phyloP scores from a whole-genome alignment of 805 yeast species.

The Schwanniomyces vanrijiae region DNA sequence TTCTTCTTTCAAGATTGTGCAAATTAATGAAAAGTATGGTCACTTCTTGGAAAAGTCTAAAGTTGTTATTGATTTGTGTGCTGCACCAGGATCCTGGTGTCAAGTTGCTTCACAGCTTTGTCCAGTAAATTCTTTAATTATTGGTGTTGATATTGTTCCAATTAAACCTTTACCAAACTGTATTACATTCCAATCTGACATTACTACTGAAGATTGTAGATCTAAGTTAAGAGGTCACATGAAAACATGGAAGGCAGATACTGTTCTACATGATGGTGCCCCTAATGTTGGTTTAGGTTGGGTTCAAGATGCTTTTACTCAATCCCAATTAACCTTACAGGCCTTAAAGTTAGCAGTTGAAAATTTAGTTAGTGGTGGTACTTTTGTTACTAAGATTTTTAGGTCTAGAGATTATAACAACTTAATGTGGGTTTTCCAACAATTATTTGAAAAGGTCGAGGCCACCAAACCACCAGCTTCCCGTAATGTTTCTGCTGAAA shows the following conservation, averaged over 20 bases:
- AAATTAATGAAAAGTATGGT: slow-evolving; percentile 94
- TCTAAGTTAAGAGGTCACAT: slow-evolving; percentile 91
- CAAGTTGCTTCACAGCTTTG: slow-evolving; percentile 95
- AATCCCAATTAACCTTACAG: slow-evolving; percentile 91
- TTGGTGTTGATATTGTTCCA: slow-evolving; percentile 98
- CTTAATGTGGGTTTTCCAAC: slow-evolving; percentile 96
- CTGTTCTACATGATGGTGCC: slow-evolving; percentile 98
- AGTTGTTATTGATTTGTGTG: slow-evolving; percentile 96
- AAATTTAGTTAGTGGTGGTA: slow-evolving; percentile 87
- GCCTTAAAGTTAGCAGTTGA: slow-evolving; percentile 94
- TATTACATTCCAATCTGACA: slow-evolving; percentile 93
- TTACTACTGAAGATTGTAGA: slow-evolving; percentile 97
- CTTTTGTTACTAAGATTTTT: slow-evolving; percentile 94
- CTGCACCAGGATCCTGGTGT: slow-evolving; percentile 99
- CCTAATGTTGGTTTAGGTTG: slow-evolving; percentile 99
- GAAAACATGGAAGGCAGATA: slow-evolving; percentile 99
- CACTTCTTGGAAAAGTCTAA: slow-evolving; percentile 92
- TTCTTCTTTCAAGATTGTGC: slow-evolving; percentile 93
- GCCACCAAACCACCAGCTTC: slow-evolving; percentile 99
- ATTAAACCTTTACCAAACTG: slow-evolving; percentile 95
- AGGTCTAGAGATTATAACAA: slow-evolving; percentile 98
- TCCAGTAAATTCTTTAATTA: slow-evolving; percentile 88
- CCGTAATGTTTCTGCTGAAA: slow-evolving; percentile 98
- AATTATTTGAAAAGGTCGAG: slow-evolving; percentile 92
- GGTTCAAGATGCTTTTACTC: slow-evolving; percentile 99